Evolutionary conservation across 495 filamentous ascomycete species (phyloP).

Genomic region (Penicillium manginii): DNA sequence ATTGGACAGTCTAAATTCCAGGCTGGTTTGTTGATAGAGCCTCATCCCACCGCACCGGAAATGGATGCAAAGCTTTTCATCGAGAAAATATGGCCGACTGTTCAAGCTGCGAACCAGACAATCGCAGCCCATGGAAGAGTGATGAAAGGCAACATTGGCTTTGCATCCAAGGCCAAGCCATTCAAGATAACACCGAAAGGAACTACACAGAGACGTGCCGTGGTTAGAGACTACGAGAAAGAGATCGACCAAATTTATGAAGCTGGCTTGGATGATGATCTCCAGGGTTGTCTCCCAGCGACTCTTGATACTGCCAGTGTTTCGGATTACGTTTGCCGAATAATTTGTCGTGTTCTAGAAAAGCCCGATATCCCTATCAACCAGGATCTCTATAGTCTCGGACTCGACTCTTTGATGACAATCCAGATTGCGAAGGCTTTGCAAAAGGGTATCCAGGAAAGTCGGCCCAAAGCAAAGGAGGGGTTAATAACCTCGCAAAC

Average conservation of each 20-base stretch:
- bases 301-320: conserved; percentile 15
- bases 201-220: conserved; percentile 33
- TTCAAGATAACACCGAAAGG: conserved; percentile 60
- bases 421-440: conserved; percentile 32
- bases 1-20: conserved; percentile 41
- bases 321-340: conserved; percentile 7
- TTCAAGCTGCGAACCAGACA: conserved; percentile 53
- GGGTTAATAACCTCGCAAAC: conserved; percentile 25
- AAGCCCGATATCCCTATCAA: conserved; percentile 14
- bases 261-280: conserved; percentile 16
- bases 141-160: conserved; percentile 28
- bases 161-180: conserved; percentile 53
- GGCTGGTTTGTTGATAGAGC: conserved; percentile 41
- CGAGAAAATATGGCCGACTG: conserved; percentile 44
- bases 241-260: conserved; percentile 35
- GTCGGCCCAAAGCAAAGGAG: conserved; percentile 3
- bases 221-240: conserved; percentile 28
- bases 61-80: conserved; percentile 36
- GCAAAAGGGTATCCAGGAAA: conserved; percentile 19
- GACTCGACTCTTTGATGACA: conserved; percentile 41
- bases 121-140: conserved; percentile 31
- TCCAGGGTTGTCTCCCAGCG: conserved; percentile 15
- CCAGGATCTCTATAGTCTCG: conserved; percentile 30
- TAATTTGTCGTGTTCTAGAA: conserved; percentile 18
- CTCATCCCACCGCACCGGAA: conserved; percentile 9